These are phyloP conservation scores for Byssothecium circinans DNA, from an alignment of 2,329 filamentous ascomycete species.

Conservation along the genomic window DNA sequence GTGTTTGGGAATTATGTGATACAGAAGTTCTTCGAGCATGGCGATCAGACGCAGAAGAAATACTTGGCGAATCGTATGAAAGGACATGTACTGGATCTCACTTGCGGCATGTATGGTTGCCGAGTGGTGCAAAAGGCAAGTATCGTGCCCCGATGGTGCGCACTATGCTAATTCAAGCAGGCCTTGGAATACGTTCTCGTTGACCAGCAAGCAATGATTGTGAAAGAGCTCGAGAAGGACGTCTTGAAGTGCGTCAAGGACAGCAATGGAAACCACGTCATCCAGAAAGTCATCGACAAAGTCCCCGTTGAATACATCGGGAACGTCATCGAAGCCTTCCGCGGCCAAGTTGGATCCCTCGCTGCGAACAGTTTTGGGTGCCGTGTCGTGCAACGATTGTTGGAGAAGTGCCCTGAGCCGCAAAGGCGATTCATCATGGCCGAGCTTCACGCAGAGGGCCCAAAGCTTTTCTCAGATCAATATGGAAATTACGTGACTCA, in stretches of 20 bases:
- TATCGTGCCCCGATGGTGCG: background rate
- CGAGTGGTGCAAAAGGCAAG: constrained; percentile 89
- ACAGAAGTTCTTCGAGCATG: constrained; percentile 96
- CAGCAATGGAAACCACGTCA: constrained; percentile 92
- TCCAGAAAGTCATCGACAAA: constrained; percentile 88
- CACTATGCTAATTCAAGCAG: constrained; percentile 48
- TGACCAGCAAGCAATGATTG: constrained; percentile 85
- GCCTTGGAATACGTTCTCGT: constrained; percentile 86
- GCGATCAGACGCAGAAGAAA: constrained; percentile 90
- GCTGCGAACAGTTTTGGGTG: constrained; percentile 85
- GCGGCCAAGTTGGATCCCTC: constrained; percentile 71
- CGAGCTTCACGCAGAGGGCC: constrained; percentile 74
- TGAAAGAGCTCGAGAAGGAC: constrained; percentile 77
- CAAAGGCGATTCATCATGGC: constrained; percentile 73
- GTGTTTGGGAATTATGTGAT: constrained; percentile 99
- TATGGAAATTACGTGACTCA: constrained; percentile 97
- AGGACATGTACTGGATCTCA: constrained; percentile 77
- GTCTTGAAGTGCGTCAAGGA: constrained; percentile 79
- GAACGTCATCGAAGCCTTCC: constrained; percentile 82
- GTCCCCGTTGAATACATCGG: constrained; percentile 76
- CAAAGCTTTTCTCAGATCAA: constrained; percentile 76
- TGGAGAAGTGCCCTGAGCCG: constrained; percentile 75
- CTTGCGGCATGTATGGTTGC: constrained; percentile 88
- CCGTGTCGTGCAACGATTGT: constrained; percentile 86
- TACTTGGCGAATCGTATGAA: constrained; percentile 84